A percentile compares a stretch with the other conserved stretches of the same genome.
Conservation (phyloP, 2,329 filamentous ascomycete genomes). For the Alternaria panax region DNA sequence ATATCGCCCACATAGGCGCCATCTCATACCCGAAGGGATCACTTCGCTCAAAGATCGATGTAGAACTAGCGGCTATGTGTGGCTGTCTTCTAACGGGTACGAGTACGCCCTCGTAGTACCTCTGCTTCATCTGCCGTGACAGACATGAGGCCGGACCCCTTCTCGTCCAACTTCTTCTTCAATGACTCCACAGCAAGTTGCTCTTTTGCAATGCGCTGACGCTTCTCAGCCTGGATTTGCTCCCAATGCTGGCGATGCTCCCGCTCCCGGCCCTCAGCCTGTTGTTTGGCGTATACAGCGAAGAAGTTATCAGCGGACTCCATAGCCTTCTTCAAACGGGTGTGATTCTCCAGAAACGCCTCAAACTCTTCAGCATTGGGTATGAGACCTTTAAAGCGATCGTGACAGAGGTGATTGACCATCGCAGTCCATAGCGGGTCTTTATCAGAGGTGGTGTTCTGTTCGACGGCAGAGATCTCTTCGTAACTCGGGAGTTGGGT, state of each 20-base stretch:
- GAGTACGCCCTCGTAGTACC: slow-evolving; percentile 7
- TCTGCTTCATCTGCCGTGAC: slow-evolving; percentile 13
- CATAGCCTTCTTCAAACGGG: slow-evolving; percentile 8
- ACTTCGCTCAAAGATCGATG: not conserved
- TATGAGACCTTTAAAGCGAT: slow-evolving; percentile 6
- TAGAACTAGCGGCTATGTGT: not conserved
- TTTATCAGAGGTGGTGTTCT: slow-evolving; percentile 9
- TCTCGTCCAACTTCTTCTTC: slow-evolving; percentile 12
- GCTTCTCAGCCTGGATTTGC: slow-evolving; percentile 6
- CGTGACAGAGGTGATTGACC: slow-evolving; percentile 22
- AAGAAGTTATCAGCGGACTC: slow-evolving; percentile 13
- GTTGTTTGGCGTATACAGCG: not conserved
- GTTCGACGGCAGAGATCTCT: slow-evolving; percentile 20
- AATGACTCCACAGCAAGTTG: slow-evolving; percentile 1
- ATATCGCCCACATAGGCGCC: not conserved
- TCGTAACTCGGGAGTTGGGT: slow-evolving; percentile 19
- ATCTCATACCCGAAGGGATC: not conserved
- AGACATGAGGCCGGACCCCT: slow-evolving; percentile 11
- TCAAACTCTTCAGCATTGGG: slow-evolving; percentile 17
- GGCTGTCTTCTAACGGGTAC: not conserved
- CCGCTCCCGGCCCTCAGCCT: not conserved
- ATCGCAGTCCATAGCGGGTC: slow-evolving; percentile 25
- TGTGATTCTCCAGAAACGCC: slow-evolving; percentile 9
- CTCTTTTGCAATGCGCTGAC: slow-evolving; percentile 2
- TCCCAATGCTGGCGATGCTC: slow-evolving; percentile 7